Base-by-base conservation (phyloP, 2,329 filamentous ascomycete species). In the Fulvia fulva region DNA sequence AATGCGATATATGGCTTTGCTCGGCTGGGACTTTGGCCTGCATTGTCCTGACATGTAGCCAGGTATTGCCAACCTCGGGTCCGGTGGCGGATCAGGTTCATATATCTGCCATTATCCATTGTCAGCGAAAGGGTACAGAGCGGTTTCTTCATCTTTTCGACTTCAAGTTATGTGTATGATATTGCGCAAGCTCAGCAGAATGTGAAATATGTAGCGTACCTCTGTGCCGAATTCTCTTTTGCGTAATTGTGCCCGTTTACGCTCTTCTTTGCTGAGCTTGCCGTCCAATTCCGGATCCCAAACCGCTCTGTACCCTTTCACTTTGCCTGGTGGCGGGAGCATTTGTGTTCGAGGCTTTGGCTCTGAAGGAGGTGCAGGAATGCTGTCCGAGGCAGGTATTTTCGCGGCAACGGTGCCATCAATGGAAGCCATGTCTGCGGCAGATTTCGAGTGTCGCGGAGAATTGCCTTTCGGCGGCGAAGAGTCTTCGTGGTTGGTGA, bases 11-110 rank as follows among this genome's bases (percentile, higher is more conserved):
- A 84, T 90, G 64, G 85, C 87, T 78, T 87, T 93, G 71, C 81
- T 84, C 58, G 83, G 83, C 77, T 84, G 87, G 74, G 61, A 66
- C 56, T 67, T 71, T 26, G 73, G 68, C 14, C 83, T 80, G 61
- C 77, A 79, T 58, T 73, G 73, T 34, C 78, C 78, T 56, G 74
- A 73, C 62, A 78, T 81, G 70, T 88, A 88, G 67, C 84, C 84
- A 60, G 78, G 75, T 70, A 87, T 84, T 44, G 78, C 84, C 60
- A 96, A 80, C 69, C 94, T 89, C 64, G 94, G 94, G 75, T 99
- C 94, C 65, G 84, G 78, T 79, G 84, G 83, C 78, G 91, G 87
- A 85, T 92, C 87, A 34, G 68, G 65, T 63, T 71, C 65, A 59
- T 73, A 73, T 72, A 83, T 89, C 85, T 85, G 89, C 82, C 73